Conservation (phyloP, 805 yeast genomes). For the Schizosaccharomyces osmophilus region DNA sequence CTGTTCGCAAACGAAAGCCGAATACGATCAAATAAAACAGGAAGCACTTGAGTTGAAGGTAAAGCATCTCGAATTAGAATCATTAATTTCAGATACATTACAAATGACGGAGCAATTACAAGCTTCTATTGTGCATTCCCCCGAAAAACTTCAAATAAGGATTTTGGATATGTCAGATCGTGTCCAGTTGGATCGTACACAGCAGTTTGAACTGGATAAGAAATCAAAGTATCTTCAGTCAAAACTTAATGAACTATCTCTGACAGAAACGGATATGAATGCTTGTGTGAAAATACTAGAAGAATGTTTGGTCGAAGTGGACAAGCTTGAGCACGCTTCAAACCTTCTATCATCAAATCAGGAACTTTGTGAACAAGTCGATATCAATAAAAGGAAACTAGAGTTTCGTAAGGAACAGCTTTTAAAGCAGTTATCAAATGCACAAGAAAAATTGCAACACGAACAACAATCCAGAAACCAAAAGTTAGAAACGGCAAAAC, state of each 20-base stretch:
- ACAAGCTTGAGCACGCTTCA: constrained; percentile 20
- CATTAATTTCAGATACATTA: constrained; percentile 13
- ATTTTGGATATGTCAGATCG: constrained; percentile 28
- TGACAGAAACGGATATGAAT: constrained; percentile 24
- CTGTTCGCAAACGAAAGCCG: not conserved
- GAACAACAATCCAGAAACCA: constrained; percentile 21
- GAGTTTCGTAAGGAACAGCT: constrained; percentile 20
- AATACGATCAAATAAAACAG: not conserved
- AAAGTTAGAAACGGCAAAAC: constrained; percentile 21
- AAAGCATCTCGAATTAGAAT: not conserved
- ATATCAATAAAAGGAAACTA: constrained; percentile 18
- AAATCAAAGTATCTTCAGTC: constrained; percentile 26
- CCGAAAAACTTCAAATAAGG: constrained; percentile 27
- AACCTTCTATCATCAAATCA: constrained; percentile 18
- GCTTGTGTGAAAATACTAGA: constrained; percentile 22
- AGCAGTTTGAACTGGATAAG: constrained; percentile 20
- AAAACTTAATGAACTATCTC: constrained; percentile 34
- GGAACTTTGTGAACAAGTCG: constrained; percentile 19
- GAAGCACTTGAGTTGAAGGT: not conserved
- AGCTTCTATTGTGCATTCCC: constrained; percentile 35
- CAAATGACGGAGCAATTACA: constrained; percentile 35
- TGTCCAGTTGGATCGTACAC: constrained; percentile 19
- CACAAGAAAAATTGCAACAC: constrained; percentile 24
- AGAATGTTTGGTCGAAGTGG: constrained; percentile 25
- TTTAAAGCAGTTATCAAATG: constrained; percentile 25